Evolutionary conservation across 2,329 filamentous ascomycete species (phyloP).

Genomic region (Stachybotrys elegans): DNA sequence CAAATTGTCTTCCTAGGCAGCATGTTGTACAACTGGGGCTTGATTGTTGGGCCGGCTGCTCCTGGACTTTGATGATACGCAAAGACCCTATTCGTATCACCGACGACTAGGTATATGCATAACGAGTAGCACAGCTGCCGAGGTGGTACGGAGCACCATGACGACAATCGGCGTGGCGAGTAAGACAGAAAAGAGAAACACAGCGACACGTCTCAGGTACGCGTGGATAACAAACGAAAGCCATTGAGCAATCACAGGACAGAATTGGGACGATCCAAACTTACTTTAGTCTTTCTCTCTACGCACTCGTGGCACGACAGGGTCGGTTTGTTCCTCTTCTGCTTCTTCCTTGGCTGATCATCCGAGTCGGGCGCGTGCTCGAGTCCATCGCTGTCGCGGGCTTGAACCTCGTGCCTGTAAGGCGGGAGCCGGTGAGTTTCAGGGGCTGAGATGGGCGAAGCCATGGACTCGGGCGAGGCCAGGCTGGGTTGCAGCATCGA

Average conservation of each 20-base stretch:
- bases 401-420: too few species aligned
- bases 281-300: constrained; percentile 74
- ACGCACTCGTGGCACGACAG: constrained; percentile 76
- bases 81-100: too few species aligned
- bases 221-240: constrained; percentile 6
- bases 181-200: background rate
- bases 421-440: too few species aligned
- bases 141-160: background rate
- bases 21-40: too few species aligned
- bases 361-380: constrained; percentile 19
- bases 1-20: too few species aligned
- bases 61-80: too few species aligned
- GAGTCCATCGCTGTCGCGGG: too few species aligned
- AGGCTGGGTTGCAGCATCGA: too few species aligned
- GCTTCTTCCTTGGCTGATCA: constrained; percentile 59
- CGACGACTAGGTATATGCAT: too few species aligned
- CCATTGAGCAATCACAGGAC: constrained; percentile 3
- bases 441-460: too few species aligned
- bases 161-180: background rate
- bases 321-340: constrained; percentile 81
- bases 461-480: background rate
- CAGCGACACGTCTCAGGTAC: background rate
- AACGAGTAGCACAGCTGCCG: too few species aligned
- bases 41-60: too few species aligned
- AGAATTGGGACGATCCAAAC: constrained; percentile 19